Evolutionary conservation across 768 basidiomycete species (phyloP).

Genomic region (Chalciporus piperatus): DNA sequence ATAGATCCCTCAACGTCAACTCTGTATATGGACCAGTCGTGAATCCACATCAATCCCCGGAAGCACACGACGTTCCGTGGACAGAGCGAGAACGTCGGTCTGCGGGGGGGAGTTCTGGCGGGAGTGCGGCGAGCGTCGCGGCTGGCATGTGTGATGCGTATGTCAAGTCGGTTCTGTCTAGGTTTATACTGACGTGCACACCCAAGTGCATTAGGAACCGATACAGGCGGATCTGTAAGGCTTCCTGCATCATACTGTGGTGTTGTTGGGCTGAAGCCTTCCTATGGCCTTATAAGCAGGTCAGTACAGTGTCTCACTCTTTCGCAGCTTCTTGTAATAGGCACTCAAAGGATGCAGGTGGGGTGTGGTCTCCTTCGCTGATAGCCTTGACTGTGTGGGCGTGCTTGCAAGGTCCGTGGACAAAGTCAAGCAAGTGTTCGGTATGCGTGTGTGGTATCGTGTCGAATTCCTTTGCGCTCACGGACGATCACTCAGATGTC

Average conservation of each 20-base stretch:
- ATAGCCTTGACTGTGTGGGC: constrained; percentile 93
- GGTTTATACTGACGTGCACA: constrained; percentile 1
- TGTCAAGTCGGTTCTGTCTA: constrained; percentile 31
- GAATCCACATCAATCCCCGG: constrained; percentile 58
- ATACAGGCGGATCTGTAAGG: constrained; percentile 93
- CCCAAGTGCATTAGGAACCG: constrained; percentile 82
- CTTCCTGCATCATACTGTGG: constrained; percentile 95
- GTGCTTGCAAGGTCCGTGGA: constrained; percentile 60
- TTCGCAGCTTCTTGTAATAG: background rate
- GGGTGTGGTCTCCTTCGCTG: constrained; percentile 92
- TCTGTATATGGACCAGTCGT: constrained; percentile 73
- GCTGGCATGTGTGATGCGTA: constrained; percentile 82
- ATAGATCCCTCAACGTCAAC: constrained; percentile 74
- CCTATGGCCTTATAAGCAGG: constrained; percentile 90
- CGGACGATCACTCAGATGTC: constrained; percentile 23
- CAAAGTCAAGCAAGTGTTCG: constrained; percentile 54
- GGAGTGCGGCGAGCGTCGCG: constrained; percentile 91
- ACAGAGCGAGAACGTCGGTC: constrained; percentile 45
- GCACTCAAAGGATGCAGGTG: constrained; percentile 46
- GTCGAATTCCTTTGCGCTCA: constrained; percentile 2
- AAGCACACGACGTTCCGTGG: constrained; percentile 18
- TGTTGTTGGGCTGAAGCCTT: constrained; percentile 89
- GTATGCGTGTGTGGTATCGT: constrained; percentile 35
- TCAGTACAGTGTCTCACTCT: constrained; percentile 30
- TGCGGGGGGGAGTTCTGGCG: constrained; percentile 93